Conservation (phyloP, 2,329 filamentous ascomycete genomes). For the Epichloe brachyelytri region DNA sequence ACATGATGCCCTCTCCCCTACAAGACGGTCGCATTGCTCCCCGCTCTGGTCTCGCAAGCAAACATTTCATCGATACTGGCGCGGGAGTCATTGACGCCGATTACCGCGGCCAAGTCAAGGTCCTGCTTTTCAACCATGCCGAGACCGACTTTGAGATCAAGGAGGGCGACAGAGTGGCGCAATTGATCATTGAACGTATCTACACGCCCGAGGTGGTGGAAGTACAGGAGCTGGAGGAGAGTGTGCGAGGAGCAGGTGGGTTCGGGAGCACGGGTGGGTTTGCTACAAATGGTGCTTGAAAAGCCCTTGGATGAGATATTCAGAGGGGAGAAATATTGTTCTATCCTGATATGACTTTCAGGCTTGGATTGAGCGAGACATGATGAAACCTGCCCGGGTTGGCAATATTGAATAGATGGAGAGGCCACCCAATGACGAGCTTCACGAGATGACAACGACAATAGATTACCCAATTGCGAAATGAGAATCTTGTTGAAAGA, state of each 20-base stretch:
- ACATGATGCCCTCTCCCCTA: background rate
- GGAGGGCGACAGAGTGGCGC: slow-evolving; percentile 81
- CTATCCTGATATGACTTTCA: too few species aligned
- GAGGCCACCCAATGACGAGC: too few species aligned
- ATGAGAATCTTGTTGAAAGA: too few species aligned
- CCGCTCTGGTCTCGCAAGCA: slow-evolving; percentile 78
- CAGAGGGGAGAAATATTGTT: too few species aligned
- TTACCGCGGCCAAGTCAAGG: slow-evolving; percentile 87
- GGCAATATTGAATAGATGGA: background rate
- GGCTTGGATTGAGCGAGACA: too few species aligned
- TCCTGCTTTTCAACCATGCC: slow-evolving; percentile 85
- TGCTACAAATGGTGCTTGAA: background rate
- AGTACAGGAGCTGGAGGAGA: slow-evolving; percentile 78
- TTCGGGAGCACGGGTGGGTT: slow-evolving; percentile 70
- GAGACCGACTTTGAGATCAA: slow-evolving; percentile 71
- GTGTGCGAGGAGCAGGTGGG: slow-evolving; percentile 77
- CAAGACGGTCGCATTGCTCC: slow-evolving; percentile 80
- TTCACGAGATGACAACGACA: too few species aligned
- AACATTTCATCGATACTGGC: slow-evolving; percentile 92
- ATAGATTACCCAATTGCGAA: too few species aligned
- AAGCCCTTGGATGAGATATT: background rate
- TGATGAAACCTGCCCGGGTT: background rate
- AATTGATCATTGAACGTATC: slow-evolving; percentile 88
- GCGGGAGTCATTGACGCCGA: slow-evolving; percentile 97
- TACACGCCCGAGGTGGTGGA: slow-evolving; percentile 87